A percentile compares a stretch with the other conserved stretches of the same genome.
These are phyloP conservation scores for Thymus quinquecostatus DNA, from an alignment of 257 asterid species.

Conservation along the genomic window DNA sequence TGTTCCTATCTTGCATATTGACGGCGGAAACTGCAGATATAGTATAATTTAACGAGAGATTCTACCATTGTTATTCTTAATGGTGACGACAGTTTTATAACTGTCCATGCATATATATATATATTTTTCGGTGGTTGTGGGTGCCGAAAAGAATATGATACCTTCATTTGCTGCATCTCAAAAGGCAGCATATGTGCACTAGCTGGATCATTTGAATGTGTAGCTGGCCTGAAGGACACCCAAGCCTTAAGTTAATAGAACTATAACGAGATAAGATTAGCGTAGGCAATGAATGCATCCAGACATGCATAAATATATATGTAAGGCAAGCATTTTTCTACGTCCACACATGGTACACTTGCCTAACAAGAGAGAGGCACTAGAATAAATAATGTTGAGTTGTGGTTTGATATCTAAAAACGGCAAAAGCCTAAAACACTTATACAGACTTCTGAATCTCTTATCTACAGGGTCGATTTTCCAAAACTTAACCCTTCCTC, in stretches of 20 bases:
- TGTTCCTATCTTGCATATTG: constrained; percentile 44
- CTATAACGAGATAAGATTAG: not conserved
- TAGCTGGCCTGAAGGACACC: constrained; percentile 43
- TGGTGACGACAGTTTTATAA: not conserved
- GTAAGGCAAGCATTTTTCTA: not conserved
- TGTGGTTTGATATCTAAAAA: not conserved
- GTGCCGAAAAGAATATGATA: constrained; percentile 26
- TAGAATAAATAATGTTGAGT: not conserved
- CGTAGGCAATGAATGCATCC: not conserved
- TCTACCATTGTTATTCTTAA: not conserved
- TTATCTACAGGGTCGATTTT: not conserved
- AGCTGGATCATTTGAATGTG: constrained; percentile 34
- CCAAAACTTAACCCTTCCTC: not conserved
- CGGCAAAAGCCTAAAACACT: not conserved
- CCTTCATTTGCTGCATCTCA: constrained; percentile 53
- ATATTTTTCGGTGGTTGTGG: constrained; percentile 9
- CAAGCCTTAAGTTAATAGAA: constrained; percentile 23
- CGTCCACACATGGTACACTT: not conserved
- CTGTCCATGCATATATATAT: not conserved
- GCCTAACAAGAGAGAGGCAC: not conserved
- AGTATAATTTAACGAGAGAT: constrained; percentile 3
- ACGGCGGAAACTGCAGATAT: constrained; percentile 51
- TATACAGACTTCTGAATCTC: not conserved
- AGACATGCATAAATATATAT: too few relatives aligned
- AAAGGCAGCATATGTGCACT: constrained; percentile 35